A percentile compares a stretch with the other conserved stretches of the same genome.
These are phyloP conservation scores for Chrysanthemum makinoi DNA, from an alignment of 129 eudicot species.

Conservation along the genomic window DNA sequence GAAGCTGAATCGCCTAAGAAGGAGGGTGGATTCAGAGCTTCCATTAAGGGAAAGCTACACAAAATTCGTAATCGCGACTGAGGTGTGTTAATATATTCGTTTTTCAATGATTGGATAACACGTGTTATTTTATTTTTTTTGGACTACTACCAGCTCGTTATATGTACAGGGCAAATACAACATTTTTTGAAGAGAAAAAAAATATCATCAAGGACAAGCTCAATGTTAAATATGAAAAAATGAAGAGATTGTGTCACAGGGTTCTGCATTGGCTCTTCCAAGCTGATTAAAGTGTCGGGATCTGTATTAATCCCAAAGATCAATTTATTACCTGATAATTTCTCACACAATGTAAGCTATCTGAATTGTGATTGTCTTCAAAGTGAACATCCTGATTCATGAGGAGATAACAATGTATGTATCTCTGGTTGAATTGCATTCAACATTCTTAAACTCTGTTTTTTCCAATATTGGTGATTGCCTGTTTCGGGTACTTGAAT, in stretches of 20 bases:
- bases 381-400: slow-evolving; percentile 8
- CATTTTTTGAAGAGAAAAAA: neutral
- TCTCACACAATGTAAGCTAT: slow-evolving; percentile 7
- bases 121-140: too few relatives aligned
- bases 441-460: slow-evolving; percentile 1
- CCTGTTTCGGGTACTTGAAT: neutral
- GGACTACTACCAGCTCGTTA: too few relatives aligned
- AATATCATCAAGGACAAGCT: slow-evolving; percentile 14
- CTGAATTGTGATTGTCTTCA: slow-evolving; percentile 1
- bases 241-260: neutral
- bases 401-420: slow-evolving; percentile 11
- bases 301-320: neutral
- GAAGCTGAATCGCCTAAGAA: slow-evolving; percentile 40
- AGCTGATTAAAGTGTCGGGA: neutral
- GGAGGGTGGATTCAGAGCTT: slow-evolving; percentile 42
- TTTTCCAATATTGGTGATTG: neutral
- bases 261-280: neutral
- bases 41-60: slow-evolving; percentile 39
- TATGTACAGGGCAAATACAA: too few relatives aligned
- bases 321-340: neutral
- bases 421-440: slow-evolving; percentile 12
- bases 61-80: slow-evolving; percentile 29
- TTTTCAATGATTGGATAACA: too few relatives aligned
- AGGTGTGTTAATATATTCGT: slow-evolving; percentile 16
- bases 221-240: neutral